A percentile compares a stretch with the other conserved stretches of the same genome.
Evolutionary conservation across 306 rosid genomes (phyloP).

Genomic region (Fagus sylvatica): DNA sequence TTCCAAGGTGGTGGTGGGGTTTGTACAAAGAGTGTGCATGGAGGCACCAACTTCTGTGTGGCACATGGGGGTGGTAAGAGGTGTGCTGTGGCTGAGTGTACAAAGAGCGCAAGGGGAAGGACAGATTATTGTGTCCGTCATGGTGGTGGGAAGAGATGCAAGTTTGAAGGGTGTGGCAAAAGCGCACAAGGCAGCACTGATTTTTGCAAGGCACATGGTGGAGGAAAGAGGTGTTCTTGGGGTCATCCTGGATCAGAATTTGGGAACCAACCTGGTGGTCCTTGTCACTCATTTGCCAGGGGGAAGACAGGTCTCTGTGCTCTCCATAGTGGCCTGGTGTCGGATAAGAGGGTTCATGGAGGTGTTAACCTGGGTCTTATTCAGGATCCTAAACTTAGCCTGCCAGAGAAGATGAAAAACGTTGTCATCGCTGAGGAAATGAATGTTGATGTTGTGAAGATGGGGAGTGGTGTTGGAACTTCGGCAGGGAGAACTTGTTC

Average conservation of each 20-base stretch:
- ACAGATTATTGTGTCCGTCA: conserved; percentile 97
- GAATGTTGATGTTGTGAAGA: conserved; percentile 48
- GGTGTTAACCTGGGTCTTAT: conserved; percentile 69
- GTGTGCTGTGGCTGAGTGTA: conserved; percentile 83
- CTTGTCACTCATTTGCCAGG: conserved; percentile 84
- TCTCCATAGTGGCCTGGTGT: conserved; percentile 81
- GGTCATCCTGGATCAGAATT: conserved; percentile 80
- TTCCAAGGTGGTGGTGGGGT: conserved; percentile 81
- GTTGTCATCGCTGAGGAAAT: conserved; percentile 30
- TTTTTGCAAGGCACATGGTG: conserved; percentile 98
- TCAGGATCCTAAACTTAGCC: conserved; percentile 49
- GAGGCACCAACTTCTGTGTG: conserved; percentile 92
- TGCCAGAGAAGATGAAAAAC: conserved; percentile 46
- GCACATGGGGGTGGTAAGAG: conserved; percentile 99
- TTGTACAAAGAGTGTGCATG: conserved; percentile 90
- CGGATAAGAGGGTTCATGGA: conserved; percentile 94
- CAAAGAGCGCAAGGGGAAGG: conserved; percentile 93
- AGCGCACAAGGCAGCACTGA: conserved; percentile 98
- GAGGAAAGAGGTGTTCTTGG: conserved; percentile 96
- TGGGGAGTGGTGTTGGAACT: conserved; percentile 26
- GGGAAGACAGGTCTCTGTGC: conserved; percentile 91
- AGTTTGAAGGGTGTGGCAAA: conserved; percentile 80
- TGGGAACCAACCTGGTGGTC: conserved; percentile 49
- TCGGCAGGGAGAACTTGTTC: conserved; percentile 20
- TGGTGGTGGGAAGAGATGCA: conserved; percentile 96